Base-by-base conservation (phyloP, 2,329 filamentous ascomycete species). In the Coleophoma crateriformis region DNA sequence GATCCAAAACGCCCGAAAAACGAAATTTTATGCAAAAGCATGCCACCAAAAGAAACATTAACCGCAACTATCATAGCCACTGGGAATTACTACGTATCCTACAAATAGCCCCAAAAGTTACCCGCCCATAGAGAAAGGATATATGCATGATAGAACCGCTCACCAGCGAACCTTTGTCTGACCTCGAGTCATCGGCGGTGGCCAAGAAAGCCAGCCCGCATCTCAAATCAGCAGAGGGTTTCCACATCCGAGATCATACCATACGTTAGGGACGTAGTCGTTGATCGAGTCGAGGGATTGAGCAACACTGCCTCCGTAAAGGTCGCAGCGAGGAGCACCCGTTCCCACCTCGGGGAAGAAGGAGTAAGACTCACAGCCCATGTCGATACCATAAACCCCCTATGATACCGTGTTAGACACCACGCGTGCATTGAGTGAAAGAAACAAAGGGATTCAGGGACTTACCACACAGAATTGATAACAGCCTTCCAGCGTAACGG, bases 401-500 rank as follows among this genome's bases (percentile, higher is more conserved):
- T 51, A 12, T 22, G 7, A 4, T 13, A 14, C 10, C 13, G 10
- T n/a, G 27, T 44, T 33, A 44, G 41, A 20, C 12, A 20, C 3
- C 15, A 6, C 12, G 32, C 10, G 15, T 5, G 3, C 1, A 12
- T 33, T 33, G 14, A 32, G 40, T 13, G 14, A 37, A 38, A n/a
- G 42, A 50, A 48, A 32, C n/a, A n/a, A 32, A 17, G 19, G 17
- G 37, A 19, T 39, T 27, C 27, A 27, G 11, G 32, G n/a, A 54
- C 58, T 42, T 39, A 60, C 71, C 46, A 56, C 54, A 54, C 71
- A 74, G 60, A 72, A 70, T 51, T 71, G 63, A 58, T 64, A 73
- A 60, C 71, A 73, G 2, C 68, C 70, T 50, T 67, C 59, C 7
- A 70, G 58, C 2, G 67, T 69, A 20, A 74, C 65, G 1, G 61